Conservation (phyloP, 345 rosid genomes). For the Eucalyptus victrix region DNA sequence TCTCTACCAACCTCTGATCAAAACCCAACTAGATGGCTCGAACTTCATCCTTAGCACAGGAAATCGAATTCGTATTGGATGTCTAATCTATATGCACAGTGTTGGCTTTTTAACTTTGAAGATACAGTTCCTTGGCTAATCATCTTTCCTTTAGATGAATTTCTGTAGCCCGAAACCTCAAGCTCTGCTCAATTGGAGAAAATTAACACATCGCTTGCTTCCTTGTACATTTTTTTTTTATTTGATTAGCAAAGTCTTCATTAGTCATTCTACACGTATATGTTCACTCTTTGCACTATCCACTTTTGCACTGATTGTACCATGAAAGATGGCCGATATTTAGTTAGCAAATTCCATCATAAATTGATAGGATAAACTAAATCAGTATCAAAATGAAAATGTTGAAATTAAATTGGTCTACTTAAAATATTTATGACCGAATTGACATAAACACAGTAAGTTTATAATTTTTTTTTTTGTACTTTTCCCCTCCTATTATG, state of each 20-base stretch:
- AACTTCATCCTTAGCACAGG: neutral
- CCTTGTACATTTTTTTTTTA: neutral
- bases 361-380: too few relatives aligned
- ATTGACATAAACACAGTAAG: too few relatives aligned
- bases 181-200: neutral
- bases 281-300: neutral
- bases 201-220: neutral
- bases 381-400: rapidly evolving
- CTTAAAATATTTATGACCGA: rapidly evolving
- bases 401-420: too few relatives aligned
- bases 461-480: too few relatives aligned
- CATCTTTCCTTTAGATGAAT: neutral
- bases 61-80: neutral
- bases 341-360: neutral
- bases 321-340: rapidly evolving
- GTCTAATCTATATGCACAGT: neutral
- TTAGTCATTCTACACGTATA: neutral
- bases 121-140: neutral
- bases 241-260: neutral
- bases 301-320: rapidly evolving
- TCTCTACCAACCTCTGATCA: neutral
- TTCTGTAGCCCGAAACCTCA: neutral
- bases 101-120: neutral
- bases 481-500: neutral
- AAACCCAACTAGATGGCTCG: neutral